phyloP scores from a whole-genome alignment of 345 rosid genomes.

The Brassica incana region DNA sequence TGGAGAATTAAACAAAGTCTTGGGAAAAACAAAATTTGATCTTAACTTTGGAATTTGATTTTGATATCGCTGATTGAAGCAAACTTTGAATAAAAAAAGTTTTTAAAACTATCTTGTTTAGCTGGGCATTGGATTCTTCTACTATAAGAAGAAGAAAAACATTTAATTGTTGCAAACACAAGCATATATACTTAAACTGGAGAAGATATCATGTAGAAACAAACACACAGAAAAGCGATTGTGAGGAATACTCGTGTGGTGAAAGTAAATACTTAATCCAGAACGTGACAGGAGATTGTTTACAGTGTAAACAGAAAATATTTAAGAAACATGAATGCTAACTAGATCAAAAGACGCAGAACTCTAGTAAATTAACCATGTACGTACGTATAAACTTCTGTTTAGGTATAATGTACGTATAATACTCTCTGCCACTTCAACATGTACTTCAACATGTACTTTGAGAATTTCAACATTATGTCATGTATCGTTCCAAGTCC shows the following conservation, averaged over 20 bases:
- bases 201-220: conserved; percentile 4
- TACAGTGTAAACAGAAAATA: neutral
- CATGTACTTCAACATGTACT: neutral
- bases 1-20: neutral
- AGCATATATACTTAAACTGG: neutral
- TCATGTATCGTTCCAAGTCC: conserved; percentile 17
- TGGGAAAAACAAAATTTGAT: neutral
- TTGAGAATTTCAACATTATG: neutral
- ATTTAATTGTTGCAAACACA: conserved; percentile 4
- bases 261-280: neutral
- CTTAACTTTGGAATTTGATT: neutral
- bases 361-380: neutral
- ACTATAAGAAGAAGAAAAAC: neutral
- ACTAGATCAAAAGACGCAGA: neutral
- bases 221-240: conserved; percentile 1
- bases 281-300: neutral
- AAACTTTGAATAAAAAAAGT: neutral
- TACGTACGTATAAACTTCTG: neutral
- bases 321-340: conserved; percentile 6
- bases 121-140: conserved; percentile 15
- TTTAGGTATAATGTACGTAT: conserved; percentile 12
- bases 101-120: neutral
- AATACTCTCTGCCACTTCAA: neutral
- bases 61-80: neutral
- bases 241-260: neutral